phyloP scores from a whole-genome alignment of 2,329 filamentous ascomycete species.

The Cordyceps cateniannulata region DNA sequence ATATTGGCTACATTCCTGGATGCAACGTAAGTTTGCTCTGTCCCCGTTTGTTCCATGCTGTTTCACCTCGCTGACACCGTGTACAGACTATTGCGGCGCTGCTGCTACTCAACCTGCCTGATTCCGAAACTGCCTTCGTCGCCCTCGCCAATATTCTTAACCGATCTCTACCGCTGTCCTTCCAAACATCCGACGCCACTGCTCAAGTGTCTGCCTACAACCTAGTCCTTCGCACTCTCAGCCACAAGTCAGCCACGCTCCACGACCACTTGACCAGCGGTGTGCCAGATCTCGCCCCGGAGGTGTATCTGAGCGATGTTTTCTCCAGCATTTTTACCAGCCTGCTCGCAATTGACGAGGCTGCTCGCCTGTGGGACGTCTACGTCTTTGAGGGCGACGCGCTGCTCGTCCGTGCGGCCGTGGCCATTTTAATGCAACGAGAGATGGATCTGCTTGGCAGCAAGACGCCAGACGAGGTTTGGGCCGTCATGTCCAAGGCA shows the following conservation, averaged over 20 bases:
- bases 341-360: slow-evolving; percentile 60
- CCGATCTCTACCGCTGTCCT: slow-evolving; percentile 66
- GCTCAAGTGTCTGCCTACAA: slow-evolving; percentile 64
- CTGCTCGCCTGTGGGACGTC: slow-evolving; percentile 70
- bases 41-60: neutral
- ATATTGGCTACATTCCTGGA: slow-evolving; percentile 70
- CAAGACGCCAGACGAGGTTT: slow-evolving; percentile 38
- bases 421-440: slow-evolving; percentile 54
- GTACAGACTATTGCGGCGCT: slow-evolving; percentile 63
- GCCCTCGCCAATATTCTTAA: slow-evolving; percentile 72
- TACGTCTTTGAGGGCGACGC: slow-evolving; percentile 77
- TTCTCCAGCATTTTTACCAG: slow-evolving; percentile 60
- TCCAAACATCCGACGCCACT: slow-evolving; percentile 63
- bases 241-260: slow-evolving; percentile 57
- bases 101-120: slow-evolving; percentile 63
- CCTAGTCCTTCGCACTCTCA: slow-evolving; percentile 60
- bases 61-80: slow-evolving; percentile 15
- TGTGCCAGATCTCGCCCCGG: slow-evolving; percentile 37
- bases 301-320: slow-evolving; percentile 51
- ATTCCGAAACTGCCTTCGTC: slow-evolving; percentile 59
- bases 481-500: slow-evolving; percentile 27
- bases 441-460: slow-evolving; percentile 47
- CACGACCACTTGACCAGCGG: slow-evolving; percentile 55
- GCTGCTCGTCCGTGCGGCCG: slow-evolving; percentile 62
- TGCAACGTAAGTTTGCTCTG: slow-evolving; percentile 57